Evolutionary conservation across 2,329 filamentous ascomycete genomes (phyloP), one percentile per base, ranked within the genome.

Genomic region (Colletotrichum sp.): DNA sequence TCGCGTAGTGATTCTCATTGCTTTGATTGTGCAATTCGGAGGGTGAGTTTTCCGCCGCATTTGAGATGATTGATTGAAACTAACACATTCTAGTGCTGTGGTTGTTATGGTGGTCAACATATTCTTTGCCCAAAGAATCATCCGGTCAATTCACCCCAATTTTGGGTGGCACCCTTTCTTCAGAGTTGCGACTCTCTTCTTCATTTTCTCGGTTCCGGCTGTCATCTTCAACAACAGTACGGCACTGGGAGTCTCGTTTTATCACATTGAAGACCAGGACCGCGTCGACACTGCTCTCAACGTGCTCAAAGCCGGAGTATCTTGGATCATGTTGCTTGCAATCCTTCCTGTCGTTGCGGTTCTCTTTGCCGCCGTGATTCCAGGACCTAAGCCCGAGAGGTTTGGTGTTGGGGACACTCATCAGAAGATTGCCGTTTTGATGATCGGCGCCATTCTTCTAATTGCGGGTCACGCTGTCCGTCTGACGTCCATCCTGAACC

Each of bases 71-170:
- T 80, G 76, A 84, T 4, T 26, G 64, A 70, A 24, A n/a, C 66
- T 73, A 6, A 75, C 15, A 5, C 86, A 92, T 5, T 4, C 3
- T 36, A 82, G 85, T n/a, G 81, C 84, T 8, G 80, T 84, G 18
- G 76, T 84, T 8, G 58, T 85, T 15, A 85, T 85, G 68, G 76
- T 83, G 56, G 78, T 85, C 77, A 85, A 86, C 77, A 79, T 86
- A 21, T 79, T 86, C 74, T 83, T 86, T 70, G 81, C 82, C 1
- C 84, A 85, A 76, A 83, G 85, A 66, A 80, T 86, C 15, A 76
- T 86, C 5, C 83, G 85, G 65, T 83, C 84, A 3, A 81, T 82
- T 65, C 84, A 84, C 56, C 84, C 85, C 13, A 15, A 36, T 9
- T 64, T 86, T 26, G 85, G 84, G 66, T 86, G 84, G 85, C 79